Percentiles rank a stretch among this genome's conserved stretches.
phyloP scores from a whole-genome alignment of 2,329 filamentous ascomycete genomes.

The Verticillium klebahnii region DNA sequence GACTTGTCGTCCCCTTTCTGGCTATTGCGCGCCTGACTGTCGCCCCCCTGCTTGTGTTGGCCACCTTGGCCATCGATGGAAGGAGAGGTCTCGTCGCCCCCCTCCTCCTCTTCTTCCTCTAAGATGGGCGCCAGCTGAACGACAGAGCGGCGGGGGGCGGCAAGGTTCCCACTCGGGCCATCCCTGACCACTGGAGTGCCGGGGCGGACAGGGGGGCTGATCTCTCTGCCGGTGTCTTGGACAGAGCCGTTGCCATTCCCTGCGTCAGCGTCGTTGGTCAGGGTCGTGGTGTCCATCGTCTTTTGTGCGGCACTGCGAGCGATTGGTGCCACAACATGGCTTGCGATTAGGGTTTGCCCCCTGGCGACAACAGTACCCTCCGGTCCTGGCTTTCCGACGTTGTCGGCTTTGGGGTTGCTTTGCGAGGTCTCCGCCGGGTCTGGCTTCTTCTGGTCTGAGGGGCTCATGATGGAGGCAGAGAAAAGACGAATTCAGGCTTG shows the following conservation, averaged over 20 bases:
- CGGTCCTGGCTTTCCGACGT: neutral
- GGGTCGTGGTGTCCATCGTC: neutral
- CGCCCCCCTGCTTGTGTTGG: neutral
- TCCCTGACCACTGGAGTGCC: neutral
- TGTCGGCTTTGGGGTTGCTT: too few species aligned
- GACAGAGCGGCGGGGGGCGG: neutral
- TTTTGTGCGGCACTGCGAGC: neutral
- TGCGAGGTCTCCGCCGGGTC: too few species aligned
- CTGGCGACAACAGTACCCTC: neutral
- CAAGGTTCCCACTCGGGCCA: neutral
- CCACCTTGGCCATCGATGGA: neutral
- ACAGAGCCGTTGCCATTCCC: neutral
- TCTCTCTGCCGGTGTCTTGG: neutral
- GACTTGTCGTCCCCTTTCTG: too few species aligned
- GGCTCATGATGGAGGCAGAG: too few species aligned
- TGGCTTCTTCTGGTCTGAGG: too few species aligned
- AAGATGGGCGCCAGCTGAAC: neutral
- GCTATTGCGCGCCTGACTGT: too few species aligned
- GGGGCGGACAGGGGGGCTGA: neutral
- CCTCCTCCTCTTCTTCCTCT: neutral
- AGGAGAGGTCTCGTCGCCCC: neutral
- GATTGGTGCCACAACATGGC: neutral
- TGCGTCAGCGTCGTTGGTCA: neutral
- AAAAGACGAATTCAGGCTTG: too few species aligned
- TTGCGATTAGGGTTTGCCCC: neutral